These are phyloP conservation scores for Amanita phalloides DNA, from an alignment of 768 basidiomycete species.

Conservation along the genomic window DNA sequence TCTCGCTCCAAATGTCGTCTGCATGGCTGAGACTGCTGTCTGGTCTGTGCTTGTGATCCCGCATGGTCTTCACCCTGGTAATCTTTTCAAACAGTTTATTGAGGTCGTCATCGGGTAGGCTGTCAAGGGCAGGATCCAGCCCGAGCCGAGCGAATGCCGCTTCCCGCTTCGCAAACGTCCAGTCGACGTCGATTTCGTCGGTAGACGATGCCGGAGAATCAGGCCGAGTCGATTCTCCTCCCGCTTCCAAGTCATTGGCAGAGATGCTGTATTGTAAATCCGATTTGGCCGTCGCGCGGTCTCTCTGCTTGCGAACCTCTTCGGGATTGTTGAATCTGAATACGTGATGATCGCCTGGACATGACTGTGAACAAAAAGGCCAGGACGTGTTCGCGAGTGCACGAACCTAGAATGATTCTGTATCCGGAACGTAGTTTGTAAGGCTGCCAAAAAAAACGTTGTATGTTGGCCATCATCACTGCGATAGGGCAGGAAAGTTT, in stretches of 20 bases:
- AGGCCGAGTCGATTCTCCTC: slow-evolving; percentile 53
- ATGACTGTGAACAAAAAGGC: slow-evolving; percentile 1
- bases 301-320: slow-evolving; percentile 85
- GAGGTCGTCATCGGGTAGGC: slow-evolving; percentile 88
- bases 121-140: slow-evolving; percentile 82
- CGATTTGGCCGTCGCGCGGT: slow-evolving; percentile 67
- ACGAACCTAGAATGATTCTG: slow-evolving; percentile 87
- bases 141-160: slow-evolving; percentile 84
- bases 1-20: slow-evolving; percentile 86
- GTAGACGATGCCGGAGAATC: slow-evolving; percentile 66
- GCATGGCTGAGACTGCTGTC: slow-evolving; percentile 83
- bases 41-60: slow-evolving; percentile 77
- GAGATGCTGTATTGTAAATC: slow-evolving; percentile 55
- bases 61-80: slow-evolving; percentile 81
- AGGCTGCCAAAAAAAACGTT: slow-evolving; percentile 26
- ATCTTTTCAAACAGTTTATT: slow-evolving; percentile 93
- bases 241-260: slow-evolving; percentile 53
- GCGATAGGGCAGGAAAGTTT: slow-evolving; percentile 13
- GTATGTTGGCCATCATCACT: neutral
- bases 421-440: slow-evolving; percentile 89
- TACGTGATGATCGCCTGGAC: slow-evolving; percentile 81
- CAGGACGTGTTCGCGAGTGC: slow-evolving; percentile 7
- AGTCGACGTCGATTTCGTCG: slow-evolving; percentile 76
- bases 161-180: slow-evolving; percentile 95
- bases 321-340: slow-evolving; percentile 96